phyloP scores from a whole-genome alignment of 2,329 filamentous ascomycete genomes.

The Penicillium sp. region DNA sequence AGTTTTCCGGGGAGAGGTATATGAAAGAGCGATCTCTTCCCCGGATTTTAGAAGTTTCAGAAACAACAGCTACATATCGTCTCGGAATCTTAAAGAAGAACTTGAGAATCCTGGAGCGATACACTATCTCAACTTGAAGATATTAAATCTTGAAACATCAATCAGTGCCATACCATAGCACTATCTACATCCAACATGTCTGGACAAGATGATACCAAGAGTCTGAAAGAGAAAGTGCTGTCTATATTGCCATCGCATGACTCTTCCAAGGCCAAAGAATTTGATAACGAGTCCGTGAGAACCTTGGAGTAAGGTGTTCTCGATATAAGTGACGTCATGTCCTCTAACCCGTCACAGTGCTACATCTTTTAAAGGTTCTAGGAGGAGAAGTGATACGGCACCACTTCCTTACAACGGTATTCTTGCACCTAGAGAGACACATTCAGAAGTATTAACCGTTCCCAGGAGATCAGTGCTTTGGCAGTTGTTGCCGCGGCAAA shows the following conservation, averaged over 20 bases:
- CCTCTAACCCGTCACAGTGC: conserved; percentile 10
- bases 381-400: neutral
- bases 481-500: conserved; percentile 11
- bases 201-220: conserved; percentile 4
- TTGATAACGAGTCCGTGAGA: conserved; percentile 8
- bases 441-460: conserved; percentile 10
- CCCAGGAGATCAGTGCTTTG: conserved; percentile 13
- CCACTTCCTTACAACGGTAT: conserved; percentile 10
- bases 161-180: no score
- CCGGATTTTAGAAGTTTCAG: neutral
- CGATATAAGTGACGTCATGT: conserved; percentile 3
- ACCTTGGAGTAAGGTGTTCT: conserved; percentile 12
- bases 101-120: no score
- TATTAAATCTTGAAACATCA: no score
- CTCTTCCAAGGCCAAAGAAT: conserved; percentile 1
- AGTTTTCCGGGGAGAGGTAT: neutral
- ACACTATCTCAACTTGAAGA: no score
- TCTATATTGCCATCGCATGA: conserved; percentile 3
- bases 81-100: no score
- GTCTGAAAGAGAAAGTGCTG: conserved; percentile 7
- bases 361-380: conserved; percentile 4
- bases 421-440: conserved; percentile 6
- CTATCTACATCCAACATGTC: conserved; percentile 3
- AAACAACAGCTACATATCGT: neutral
- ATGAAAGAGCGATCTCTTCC: neutral